phyloP scores from a whole-genome alignment of 441 rosid species.

The Geranium incanum region DNA sequence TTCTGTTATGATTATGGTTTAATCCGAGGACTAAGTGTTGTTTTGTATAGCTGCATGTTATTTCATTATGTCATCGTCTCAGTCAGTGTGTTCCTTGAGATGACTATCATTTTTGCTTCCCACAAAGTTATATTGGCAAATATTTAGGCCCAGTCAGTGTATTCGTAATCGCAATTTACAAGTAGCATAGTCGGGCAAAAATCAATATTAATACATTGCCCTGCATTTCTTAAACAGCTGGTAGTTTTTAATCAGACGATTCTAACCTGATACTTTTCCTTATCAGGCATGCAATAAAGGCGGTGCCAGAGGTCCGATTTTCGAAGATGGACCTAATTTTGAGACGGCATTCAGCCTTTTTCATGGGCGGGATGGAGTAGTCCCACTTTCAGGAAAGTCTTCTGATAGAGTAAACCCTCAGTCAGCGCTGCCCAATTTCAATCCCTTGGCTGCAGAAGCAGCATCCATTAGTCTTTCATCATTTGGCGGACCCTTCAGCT shows the following conservation, averaged over 20 bases:
- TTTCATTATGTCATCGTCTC: background rate
- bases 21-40: background rate
- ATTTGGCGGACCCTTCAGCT: slow-evolving; percentile 64
- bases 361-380: slow-evolving; percentile 69
- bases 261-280: slow-evolving; percentile 2
- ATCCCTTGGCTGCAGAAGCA: slow-evolving; percentile 64
- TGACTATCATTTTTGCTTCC: background rate
- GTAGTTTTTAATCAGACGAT: background rate
- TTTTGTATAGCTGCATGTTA: background rate
- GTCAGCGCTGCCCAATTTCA: slow-evolving; percentile 37
- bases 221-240: background rate
- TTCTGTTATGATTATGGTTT: slow-evolving; percentile 6
- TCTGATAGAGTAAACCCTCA: slow-evolving; percentile 22
- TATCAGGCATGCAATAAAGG: slow-evolving; percentile 34
- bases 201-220: background rate
- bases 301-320: slow-evolving; percentile 52
- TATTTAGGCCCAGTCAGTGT: background rate
- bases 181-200: background rate
- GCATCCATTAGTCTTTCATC: slow-evolving; percentile 68
- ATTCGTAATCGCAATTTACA: no score
- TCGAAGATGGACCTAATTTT: slow-evolving; percentile 77
- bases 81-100: background rate
- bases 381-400: slow-evolving; percentile 37
- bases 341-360: slow-evolving; percentile 64
- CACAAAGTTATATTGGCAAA: background rate